These are phyloP conservation scores for Wickerhamomyces tratensis DNA, from an alignment of 805 yeast genomes.

Conservation along the genomic window DNA sequence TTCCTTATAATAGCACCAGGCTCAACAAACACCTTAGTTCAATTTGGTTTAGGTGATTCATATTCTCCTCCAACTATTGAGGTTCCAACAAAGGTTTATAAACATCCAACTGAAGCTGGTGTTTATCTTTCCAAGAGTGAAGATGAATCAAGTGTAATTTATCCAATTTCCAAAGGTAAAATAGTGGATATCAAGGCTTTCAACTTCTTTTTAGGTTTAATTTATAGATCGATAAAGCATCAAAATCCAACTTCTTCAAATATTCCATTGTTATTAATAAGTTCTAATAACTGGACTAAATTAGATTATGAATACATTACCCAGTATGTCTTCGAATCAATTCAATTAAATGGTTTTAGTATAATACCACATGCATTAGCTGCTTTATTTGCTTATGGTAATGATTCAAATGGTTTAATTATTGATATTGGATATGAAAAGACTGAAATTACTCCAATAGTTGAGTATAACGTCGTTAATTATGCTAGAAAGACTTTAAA, in stretches of 20 bases:
- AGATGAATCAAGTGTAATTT: conserved; percentile 33
- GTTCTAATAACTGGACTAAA: conserved; percentile 64
- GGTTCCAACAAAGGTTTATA: conserved; percentile 71
- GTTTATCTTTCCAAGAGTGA: conserved; percentile 20
- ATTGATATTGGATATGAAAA: conserved; percentile 73
- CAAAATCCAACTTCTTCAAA: conserved; percentile 25
- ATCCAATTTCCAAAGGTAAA: conserved; percentile 56
- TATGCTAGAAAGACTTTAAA: conserved; percentile 40
- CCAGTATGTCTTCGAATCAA: conserved; percentile 62
- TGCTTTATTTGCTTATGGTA: conserved; percentile 64
- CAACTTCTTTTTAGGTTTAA: conserved; percentile 41
- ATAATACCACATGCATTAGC: conserved; percentile 61
- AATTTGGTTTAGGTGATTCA: conserved; percentile 68
- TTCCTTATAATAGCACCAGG: conserved; percentile 64
- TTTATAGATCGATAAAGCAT: conserved; percentile 35
- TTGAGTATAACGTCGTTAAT: conserved; percentile 56
- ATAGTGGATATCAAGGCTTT: conserved; percentile 66
- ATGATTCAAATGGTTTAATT: conserved; percentile 55
- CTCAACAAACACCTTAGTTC: conserved; percentile 61
- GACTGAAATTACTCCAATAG: conserved; percentile 72
- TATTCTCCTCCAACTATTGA: conserved; percentile 66
- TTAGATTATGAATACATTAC: conserved; percentile 59
- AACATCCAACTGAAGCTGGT: conserved; percentile 25
- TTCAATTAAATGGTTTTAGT: conserved; percentile 66
- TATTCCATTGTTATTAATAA: conserved; percentile 61